Evolutionary conservation across 2,329 filamentous ascomycete genomes (phyloP).

Genomic region (Colletotrichum theobromicola): DNA sequence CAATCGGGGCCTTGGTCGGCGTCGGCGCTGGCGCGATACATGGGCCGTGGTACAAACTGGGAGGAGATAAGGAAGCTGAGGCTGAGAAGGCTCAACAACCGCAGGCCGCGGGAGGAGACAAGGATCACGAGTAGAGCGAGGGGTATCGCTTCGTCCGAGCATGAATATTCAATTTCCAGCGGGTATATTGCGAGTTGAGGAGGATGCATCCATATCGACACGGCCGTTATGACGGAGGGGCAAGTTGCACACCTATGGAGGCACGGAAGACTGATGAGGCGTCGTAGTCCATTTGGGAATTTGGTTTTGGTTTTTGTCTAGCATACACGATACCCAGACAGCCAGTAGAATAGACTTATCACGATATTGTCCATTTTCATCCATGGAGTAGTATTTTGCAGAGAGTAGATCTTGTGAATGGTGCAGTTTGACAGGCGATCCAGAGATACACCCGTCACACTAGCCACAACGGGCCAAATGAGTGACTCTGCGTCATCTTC

Average conservation of each 20-base stretch:
- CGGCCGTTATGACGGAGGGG: not conserved
- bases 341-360: not conserved
- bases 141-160: not conserved
- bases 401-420: not conserved
- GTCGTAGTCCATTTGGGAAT: not conserved
- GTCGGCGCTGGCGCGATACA: slow-evolving; percentile 6
- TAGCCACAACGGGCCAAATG: not conserved
- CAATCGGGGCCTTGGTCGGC: not conserved
- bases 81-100: not conserved
- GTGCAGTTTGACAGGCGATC: not conserved
- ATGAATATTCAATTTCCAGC: not conserved
- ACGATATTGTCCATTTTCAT: not conserved
- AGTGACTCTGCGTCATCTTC: not conserved
- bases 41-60: slow-evolving; percentile 13
- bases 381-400: not conserved
- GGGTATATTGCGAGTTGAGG: not conserved
- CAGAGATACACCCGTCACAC: not conserved
- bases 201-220: not conserved
- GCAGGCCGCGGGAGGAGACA: not conserved
- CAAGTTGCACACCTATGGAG: not conserved
- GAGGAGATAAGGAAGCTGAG: not conserved
- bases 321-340: not conserved
- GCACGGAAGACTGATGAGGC: not conserved
- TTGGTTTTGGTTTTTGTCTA: not conserved
- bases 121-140: not conserved